Evolutionary conservation across 2,329 filamentous ascomycete species (phyloP).

Genomic region (Botryotinia narcissicola): DNA sequence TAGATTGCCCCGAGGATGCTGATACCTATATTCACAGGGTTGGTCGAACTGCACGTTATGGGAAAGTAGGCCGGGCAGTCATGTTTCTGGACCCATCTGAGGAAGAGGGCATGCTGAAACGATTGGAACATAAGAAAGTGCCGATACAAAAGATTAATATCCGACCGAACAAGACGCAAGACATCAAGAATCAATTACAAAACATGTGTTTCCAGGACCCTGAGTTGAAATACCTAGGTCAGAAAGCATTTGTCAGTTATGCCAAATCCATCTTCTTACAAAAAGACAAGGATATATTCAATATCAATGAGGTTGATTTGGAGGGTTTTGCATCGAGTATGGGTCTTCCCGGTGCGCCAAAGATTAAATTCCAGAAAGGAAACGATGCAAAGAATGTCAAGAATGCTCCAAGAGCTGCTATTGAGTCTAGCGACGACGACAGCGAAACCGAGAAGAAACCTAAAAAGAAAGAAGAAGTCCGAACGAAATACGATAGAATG

Average conservation of each 20-base stretch:
- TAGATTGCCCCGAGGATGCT: slow-evolving; percentile 94
- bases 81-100: slow-evolving; percentile 91
- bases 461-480: slow-evolving; percentile 70
- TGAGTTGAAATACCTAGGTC: slow-evolving; percentile 88
- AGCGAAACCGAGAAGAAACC: slow-evolving; percentile 52
- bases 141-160: slow-evolving; percentile 84
- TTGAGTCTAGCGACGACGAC: slow-evolving; percentile 60
- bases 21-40: slow-evolving; percentile 98
- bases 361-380: slow-evolving; percentile 90
- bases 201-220: slow-evolving; percentile 95
- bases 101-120: slow-evolving; percentile 84
- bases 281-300: slow-evolving; percentile 88
- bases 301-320: slow-evolving; percentile 76
- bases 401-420: slow-evolving; percentile 71
- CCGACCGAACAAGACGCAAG: slow-evolving; percentile 83
- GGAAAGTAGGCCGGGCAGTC: slow-evolving; percentile 82
- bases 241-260: slow-evolving; percentile 94
- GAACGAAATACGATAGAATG: slow-evolving; percentile 97
- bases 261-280: slow-evolving; percentile 81
- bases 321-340: slow-evolving; percentile 83
- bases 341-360: slow-evolving; percentile 85
- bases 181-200: slow-evolving; percentile 80
- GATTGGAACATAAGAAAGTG: slow-evolving; percentile 85
- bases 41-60: slow-evolving; percentile 89
- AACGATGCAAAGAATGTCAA: slow-evolving; percentile 84